These are phyloP conservation scores for Monosporascus sp. DNA, from an alignment of 2,329 filamentous ascomycete species.

Conservation along the genomic window DNA sequence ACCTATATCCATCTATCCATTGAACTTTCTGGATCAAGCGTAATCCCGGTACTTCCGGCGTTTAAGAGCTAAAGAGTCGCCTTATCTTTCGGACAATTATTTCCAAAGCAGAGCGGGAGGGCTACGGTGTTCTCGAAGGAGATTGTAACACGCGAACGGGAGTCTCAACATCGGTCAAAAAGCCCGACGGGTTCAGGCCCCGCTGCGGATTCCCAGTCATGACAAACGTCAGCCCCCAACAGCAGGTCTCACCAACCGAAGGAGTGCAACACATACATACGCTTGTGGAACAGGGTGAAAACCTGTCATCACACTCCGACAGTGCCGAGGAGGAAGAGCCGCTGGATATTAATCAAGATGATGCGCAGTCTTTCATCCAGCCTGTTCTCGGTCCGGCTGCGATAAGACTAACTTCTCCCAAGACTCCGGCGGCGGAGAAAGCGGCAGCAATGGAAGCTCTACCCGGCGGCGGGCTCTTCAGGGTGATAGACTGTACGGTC, in stretches of 20 bases:
- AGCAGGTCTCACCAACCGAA: slow-evolving; percentile 7
- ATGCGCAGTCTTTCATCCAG: slow-evolving; percentile 54
- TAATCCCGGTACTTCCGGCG: background rate
- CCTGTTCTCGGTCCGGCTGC: slow-evolving; percentile 52
- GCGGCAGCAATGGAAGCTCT: slow-evolving; percentile 46
- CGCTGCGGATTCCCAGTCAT: slow-evolving; percentile 12
- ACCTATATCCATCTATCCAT: background rate
- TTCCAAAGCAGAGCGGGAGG: background rate
- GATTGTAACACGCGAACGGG: background rate
- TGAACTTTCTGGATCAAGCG: background rate
- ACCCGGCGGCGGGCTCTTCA: slow-evolving; percentile 31
- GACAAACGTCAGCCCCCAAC: slow-evolving; percentile 8
- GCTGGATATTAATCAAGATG: slow-evolving; percentile 44
- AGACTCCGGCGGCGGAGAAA: slow-evolving; percentile 53
- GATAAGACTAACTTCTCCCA: slow-evolving; percentile 48
- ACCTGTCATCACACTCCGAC: slow-evolving; percentile 18
- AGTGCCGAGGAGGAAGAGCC: slow-evolving; percentile 29
- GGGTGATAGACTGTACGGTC: slow-evolving; percentile 26
- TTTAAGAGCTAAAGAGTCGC: background rate
- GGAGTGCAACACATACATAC: slow-evolving; percentile 11
- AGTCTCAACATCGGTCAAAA: slow-evolving; percentile 4
- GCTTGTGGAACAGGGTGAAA: slow-evolving; percentile 14
- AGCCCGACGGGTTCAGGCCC: slow-evolving; percentile 4
- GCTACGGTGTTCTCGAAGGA: background rate
- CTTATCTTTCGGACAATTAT: background rate